A percentile compares a stretch with the other conserved stretches of the same genome.
Conservation (phyloP, 106 monocot species). For the Phalaenopsis equestris region DNA sequence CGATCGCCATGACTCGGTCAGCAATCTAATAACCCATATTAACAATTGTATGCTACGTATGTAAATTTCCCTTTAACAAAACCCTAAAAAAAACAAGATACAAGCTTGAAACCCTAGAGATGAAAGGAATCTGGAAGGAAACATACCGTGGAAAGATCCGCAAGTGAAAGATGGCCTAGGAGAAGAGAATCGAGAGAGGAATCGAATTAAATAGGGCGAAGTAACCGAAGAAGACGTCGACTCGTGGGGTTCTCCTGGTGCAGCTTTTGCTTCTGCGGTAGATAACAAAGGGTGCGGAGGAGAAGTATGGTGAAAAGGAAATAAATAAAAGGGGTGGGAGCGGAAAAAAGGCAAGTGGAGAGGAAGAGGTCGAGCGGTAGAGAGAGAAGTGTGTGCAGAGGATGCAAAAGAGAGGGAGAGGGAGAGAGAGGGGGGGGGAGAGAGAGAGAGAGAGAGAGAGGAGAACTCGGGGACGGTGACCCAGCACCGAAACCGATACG, state of each 20-base stretch:
- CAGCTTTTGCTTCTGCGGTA: neutral
- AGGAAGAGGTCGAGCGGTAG: slow-evolving; percentile 1
- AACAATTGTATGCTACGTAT: neutral
- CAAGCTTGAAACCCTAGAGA: slow-evolving; percentile 16
- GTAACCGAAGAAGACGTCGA: slow-evolving; percentile 55
- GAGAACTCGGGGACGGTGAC: slow-evolving; percentile 16
- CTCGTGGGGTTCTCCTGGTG: slow-evolving; percentile 42
- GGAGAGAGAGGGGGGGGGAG: neutral
- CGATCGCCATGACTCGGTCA: slow-evolving; percentile 39
- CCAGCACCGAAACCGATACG: slow-evolving; percentile 13
- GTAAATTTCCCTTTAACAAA: neutral
- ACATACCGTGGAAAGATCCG: slow-evolving; percentile 5
- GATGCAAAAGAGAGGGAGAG: neutral
- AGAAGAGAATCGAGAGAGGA: slow-evolving; percentile 6
- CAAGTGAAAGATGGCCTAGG: slow-evolving; percentile 7
- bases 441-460: neutral
- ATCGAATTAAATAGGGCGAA: neutral
- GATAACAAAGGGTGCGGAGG: slow-evolving; percentile 10
- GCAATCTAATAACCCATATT: neutral
- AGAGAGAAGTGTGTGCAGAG: neutral
- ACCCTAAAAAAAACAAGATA: neutral
- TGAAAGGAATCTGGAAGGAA: neutral
- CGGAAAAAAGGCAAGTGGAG: neutral
- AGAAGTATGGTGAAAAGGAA: neutral
- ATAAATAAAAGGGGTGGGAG: neutral